These are phyloP conservation scores for Monilinia vaccinii-corymbosi DNA, from an alignment of 2,329 filamentous ascomycete species.

Conservation along the genomic window DNA sequence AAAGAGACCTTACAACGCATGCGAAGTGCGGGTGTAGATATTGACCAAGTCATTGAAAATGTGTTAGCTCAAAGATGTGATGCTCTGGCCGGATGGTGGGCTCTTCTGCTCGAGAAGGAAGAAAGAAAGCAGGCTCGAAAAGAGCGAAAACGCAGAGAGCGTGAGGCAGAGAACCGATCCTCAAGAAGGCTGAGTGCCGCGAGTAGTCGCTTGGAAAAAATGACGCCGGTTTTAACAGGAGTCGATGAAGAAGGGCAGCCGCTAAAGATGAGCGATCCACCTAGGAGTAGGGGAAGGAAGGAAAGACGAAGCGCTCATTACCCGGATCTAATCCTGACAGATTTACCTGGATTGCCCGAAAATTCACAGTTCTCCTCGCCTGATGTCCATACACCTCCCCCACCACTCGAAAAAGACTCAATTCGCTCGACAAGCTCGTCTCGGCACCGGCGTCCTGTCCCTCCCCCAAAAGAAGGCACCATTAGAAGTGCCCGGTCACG, in stretches of 20 bases:
- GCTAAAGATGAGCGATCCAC: conserved; percentile 38
- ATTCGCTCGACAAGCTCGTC: conserved; percentile 70
- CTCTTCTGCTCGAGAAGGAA: conserved; percentile 87
- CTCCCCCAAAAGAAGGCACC: conserved; percentile 76
- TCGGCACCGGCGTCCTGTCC: conserved; percentile 62
- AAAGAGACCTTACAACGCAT: conserved; percentile 88
- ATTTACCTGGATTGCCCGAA: conserved; percentile 71
- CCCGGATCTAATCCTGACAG: conserved; percentile 55
- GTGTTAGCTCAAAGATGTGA: conserved; percentile 87
- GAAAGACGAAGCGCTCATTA: conserved; percentile 65
- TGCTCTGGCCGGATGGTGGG: conserved; percentile 91
- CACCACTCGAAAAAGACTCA: conserved; percentile 71
- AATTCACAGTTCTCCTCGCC: conserved; percentile 29
- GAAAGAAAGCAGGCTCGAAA: conserved; percentile 72
- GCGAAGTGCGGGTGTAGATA: conserved; percentile 87
- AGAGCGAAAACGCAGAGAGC: conserved; percentile 77
- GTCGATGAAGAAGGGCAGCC: conserved; percentile 66
- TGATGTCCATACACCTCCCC: conserved; percentile 44
- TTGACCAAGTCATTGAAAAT: conserved; percentile 89
- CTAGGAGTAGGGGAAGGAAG: conserved; percentile 65
- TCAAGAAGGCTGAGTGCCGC: conserved; percentile 78
- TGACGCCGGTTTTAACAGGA: conserved; percentile 67
- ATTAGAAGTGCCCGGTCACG: conserved; percentile 61
- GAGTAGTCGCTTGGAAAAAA: conserved; percentile 74
- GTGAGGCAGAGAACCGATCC: conserved; percentile 71